Conservation (phyloP, 768 basidiomycete genomes). For the Lactarius vividus region DNA sequence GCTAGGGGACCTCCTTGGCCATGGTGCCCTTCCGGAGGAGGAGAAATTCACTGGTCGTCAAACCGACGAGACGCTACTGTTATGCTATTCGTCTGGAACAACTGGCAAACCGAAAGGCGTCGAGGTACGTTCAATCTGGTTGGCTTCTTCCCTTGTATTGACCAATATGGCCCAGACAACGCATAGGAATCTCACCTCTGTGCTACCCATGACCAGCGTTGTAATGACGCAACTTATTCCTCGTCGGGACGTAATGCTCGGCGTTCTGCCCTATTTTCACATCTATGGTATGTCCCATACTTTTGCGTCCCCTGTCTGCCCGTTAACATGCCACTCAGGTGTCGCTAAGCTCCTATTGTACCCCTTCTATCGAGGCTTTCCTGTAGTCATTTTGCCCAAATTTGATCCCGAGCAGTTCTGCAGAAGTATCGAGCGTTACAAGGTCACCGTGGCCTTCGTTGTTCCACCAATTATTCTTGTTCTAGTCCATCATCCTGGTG, state of each 20-base stretch:
- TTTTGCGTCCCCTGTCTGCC: slow-evolving; percentile 47
- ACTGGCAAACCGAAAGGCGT: slow-evolving; percentile 78
- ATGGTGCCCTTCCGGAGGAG: slow-evolving; percentile 50
- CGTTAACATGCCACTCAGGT: slow-evolving; percentile 38
- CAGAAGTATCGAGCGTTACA: slow-evolving; percentile 61
- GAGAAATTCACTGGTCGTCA: slow-evolving; percentile 50
- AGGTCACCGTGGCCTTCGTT: slow-evolving; percentile 53
- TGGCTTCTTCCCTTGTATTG: background rate
- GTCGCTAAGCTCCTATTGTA: slow-evolving; percentile 61
- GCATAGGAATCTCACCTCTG: slow-evolving; percentile 63
- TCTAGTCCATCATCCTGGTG: slow-evolving; percentile 66
- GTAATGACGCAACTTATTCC: slow-evolving; percentile 43
- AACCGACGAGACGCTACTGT: slow-evolving; percentile 56
- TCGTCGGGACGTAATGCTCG: slow-evolving; percentile 52
- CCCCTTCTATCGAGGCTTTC: slow-evolving; percentile 49
- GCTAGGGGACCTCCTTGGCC: slow-evolving; percentile 50
- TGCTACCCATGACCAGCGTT: slow-evolving; percentile 49
- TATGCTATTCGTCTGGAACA: slow-evolving; percentile 70
- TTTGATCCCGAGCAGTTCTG: slow-evolving; percentile 75
- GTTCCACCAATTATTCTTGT: slow-evolving; percentile 86
- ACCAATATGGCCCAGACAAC: slow-evolving; percentile 45
- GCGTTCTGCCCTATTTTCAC: slow-evolving; percentile 60
- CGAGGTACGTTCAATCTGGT: slow-evolving; percentile 32
- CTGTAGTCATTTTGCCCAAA: slow-evolving; percentile 56
- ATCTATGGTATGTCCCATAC: slow-evolving; percentile 41